Evolutionary conservation across 495 filamentous ascomycete genomes (phyloP), one percentile per base, ranked within the genome.

Genomic region (Daldinia concentrica): DNA sequence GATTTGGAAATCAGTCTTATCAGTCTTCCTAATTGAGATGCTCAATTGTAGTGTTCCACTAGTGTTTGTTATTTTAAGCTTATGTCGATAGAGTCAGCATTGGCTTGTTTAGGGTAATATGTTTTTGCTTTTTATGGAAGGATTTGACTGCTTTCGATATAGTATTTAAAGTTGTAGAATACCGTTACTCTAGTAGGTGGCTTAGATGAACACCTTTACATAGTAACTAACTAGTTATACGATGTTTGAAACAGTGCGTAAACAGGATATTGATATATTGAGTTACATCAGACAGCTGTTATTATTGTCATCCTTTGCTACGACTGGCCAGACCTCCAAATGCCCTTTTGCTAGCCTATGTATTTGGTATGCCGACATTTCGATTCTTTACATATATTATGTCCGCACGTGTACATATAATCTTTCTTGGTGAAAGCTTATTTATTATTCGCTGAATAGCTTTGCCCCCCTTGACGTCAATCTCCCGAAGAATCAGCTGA

Each of bases 1-100:
- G 39, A 4, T 69, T 62, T 64, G 45, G 56, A 50, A 62, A 50
- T 43, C 24, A 59, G 54, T 22, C 29, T 57, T 52, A 52, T 52
- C 12, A 52, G 27, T 22, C n/a, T 32, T 36, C 30, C 43, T 24
- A 9, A 22, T 24, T 48, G 9, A 48, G 43, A 48, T 48, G 43
- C 43, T 48, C 9, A 24, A 22, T 19, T 14, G 43, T 48, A 22
- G 19, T 24, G 19, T 48, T 48, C n/a, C 43, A 24, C 43, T 11
- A 48, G 43, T 48, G 24, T 0, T 19, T 22, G 43, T 48, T 48
- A 48, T 48, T 48, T 48, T 48, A 48, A 48, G 19, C n/a, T 22
- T 17, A 22, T 14, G 43, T 48, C 17, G 17, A 48, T 41, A 41
- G 43, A 48, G 43, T 24, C 17, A 48, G 43, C 43, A 48, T 19